Conservation (phyloP, 2,329 filamentous ascomycete genomes). For the Xylariales sp. region DNA sequence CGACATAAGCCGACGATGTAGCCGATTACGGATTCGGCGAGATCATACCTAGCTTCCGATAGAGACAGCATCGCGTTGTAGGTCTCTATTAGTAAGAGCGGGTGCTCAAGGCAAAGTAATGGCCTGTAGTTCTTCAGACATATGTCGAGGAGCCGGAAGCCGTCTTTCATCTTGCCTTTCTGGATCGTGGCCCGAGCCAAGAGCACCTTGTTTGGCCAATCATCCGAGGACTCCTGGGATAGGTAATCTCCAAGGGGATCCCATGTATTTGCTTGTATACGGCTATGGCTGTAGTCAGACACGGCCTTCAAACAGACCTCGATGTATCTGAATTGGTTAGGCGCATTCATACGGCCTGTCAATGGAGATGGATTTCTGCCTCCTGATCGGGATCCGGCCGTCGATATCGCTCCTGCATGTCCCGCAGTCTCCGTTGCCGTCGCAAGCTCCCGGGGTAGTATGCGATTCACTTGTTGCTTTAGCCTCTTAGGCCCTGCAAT, state of each 20-base stretch:
- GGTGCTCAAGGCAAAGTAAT: not conserved
- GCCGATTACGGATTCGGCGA: not conserved
- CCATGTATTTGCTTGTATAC: not conserved
- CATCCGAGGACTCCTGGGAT: not conserved
- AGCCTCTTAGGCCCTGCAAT: not conserved
- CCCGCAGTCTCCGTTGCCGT: not conserved
- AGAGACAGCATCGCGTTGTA: not conserved
- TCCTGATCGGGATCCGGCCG: not conserved
- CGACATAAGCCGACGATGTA: slow-evolving; percentile 2
- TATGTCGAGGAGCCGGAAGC: slow-evolving; percentile 2
- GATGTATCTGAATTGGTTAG: not conserved
- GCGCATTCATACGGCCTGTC: not conserved
- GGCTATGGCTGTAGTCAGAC: slow-evolving; percentile 1
- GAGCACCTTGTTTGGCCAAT: slow-evolving; percentile 2
- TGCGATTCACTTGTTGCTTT: not conserved
- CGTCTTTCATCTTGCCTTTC: slow-evolving; percentile 2
- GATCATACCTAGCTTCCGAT: not conserved
- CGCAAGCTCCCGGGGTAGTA: not conserved
- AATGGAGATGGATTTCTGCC: not conserved
- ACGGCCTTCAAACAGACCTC: slow-evolving; percentile 3
- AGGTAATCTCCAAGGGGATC: not conserved
- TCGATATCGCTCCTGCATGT: not conserved
- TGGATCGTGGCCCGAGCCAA: not conserved
- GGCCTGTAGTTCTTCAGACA: slow-evolving; percentile 2
- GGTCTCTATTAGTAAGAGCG: slow-evolving; percentile 5